Percentiles rank a stretch among this genome's conserved stretches.
These are phyloP conservation scores for Heliosperma pusillum DNA, from an alignment of 148 eudicot genomes.

Conservation along the genomic window DNA sequence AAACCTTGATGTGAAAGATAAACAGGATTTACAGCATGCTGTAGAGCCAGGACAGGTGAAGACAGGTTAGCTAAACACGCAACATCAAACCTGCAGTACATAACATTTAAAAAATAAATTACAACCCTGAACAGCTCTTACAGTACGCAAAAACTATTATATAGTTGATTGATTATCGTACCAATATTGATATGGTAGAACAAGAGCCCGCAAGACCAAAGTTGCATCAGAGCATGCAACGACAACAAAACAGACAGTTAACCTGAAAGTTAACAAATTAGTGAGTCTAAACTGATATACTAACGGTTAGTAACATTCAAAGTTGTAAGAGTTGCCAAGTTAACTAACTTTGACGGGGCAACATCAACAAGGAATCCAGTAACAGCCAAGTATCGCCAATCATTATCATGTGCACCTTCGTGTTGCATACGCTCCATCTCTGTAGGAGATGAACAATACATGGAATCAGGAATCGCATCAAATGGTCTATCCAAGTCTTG, in stretches of 20 bases:
- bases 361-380: conserved; percentile 79
- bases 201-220: conserved; percentile 77
- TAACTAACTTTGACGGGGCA: conserved; percentile 54
- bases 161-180: conserved; percentile 28
- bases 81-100: conserved; percentile 82
- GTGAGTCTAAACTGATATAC: conserved; percentile 15
- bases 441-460: conserved; percentile 24
- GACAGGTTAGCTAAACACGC: conserved; percentile 69
- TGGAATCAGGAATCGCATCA: conserved; percentile 20
- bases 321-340: conserved; percentile 1
- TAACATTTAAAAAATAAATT: conserved; percentile 16
- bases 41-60: conserved; percentile 83
- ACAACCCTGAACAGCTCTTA: neutral
- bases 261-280: conserved; percentile 48
- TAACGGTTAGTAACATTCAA: neutral
- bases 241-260: conserved; percentile 72
- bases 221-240: conserved; percentile 98
- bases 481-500: conserved; percentile 25
- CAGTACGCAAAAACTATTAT: neutral
- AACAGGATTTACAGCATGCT: conserved; percentile 63
- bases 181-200: conserved; percentile 89
- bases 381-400: conserved; percentile 96
- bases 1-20: conserved; percentile 44
- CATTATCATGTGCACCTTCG: conserved; percentile 62
- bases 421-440: conserved; percentile 26